Conservation (phyloP, 331 rosid genomes). For the Malus hybrid region DNA sequence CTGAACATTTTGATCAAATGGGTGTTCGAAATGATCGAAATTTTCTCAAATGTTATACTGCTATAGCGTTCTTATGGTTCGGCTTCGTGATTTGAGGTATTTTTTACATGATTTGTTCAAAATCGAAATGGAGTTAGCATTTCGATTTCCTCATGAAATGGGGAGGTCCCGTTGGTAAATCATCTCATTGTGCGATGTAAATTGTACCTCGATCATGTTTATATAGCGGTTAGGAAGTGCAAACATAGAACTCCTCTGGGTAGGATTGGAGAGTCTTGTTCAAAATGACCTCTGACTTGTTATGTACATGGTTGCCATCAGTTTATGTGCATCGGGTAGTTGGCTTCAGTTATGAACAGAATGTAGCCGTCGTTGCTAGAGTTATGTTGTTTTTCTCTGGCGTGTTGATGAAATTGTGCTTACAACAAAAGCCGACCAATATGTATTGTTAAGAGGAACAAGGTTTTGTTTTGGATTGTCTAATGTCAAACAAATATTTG, state of each 20-base stretch:
- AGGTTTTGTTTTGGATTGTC: not conserved
- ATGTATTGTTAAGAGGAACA: not conserved
- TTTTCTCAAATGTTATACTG: not conserved
- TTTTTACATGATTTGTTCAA: not conserved
- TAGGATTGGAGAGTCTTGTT: too few relatives aligned
- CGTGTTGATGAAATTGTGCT: too few relatives aligned
- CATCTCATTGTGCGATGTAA: too few relatives aligned
- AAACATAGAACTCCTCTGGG: too few relatives aligned
- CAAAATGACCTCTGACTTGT: too few relatives aligned
- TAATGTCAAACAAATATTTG: not conserved
- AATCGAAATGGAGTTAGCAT: not conserved
- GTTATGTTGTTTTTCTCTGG: too few relatives aligned
- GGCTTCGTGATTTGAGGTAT: not conserved
- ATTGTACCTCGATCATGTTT: too few relatives aligned
- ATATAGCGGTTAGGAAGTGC: too few relatives aligned
- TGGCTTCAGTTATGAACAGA: too few relatives aligned
- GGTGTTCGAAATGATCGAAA: not conserved
- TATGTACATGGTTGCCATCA: too few relatives aligned
- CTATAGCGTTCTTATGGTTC: not conserved
- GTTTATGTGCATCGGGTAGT: too few relatives aligned
- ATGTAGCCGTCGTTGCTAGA: too few relatives aligned
- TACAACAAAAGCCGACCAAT: not conserved
- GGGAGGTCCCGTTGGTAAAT: not conserved
- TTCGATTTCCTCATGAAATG: not conserved
- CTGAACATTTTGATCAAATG: not conserved